Percentiles rank a stretch among this genome's conserved stretches.
Evolutionary conservation across 352 stramenopile species (phyloP).

Genomic region (Globisporangium cederbergense): DNA sequence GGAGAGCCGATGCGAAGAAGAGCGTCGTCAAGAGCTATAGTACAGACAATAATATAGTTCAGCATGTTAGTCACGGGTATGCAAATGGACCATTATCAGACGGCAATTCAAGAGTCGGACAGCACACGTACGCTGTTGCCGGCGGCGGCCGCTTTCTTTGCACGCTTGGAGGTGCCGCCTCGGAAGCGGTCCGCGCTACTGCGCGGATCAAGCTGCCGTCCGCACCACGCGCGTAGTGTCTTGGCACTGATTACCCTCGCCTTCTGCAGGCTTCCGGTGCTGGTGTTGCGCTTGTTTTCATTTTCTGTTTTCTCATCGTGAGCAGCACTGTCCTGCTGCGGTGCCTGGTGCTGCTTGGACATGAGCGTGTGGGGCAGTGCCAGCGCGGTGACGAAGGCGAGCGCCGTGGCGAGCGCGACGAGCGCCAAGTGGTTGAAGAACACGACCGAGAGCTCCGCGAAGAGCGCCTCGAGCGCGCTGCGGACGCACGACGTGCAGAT

Average conservation of each 20-base stretch:
- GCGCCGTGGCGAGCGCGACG: constrained; percentile 28
- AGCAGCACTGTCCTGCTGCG: constrained; percentile 9
- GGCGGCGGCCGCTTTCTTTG: neutral
- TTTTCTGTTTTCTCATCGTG: neutral
- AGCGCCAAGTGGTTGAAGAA: constrained; percentile 57
- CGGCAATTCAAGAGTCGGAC: neutral
- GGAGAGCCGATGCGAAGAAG: constrained; percentile 34
- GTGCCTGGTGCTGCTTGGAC: neutral
- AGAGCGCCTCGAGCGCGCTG: constrained; percentile 50
- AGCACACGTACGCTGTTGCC: constrained; percentile 1
- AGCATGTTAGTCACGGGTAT: too few relatives aligned
- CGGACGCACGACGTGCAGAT: constrained; percentile 55
- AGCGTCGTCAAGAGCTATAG: constrained; percentile 34
- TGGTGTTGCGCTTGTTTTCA: neutral
- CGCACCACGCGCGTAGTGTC: neutral
- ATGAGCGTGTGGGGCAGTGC: constrained; percentile 23
- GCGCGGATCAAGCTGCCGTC: neutral
- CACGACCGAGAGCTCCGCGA: constrained; percentile 58
- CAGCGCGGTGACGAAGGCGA: constrained; percentile 20
- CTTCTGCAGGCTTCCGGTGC: neutral
- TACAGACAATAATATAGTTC: too few relatives aligned
- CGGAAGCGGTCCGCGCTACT: neutral
- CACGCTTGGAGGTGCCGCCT: neutral
- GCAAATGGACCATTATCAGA: neutral
- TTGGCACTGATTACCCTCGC: neutral